Conservation (phyloP, 2,329 filamentous ascomycete genomes). For the Alternaria hordeiaustralica region DNA sequence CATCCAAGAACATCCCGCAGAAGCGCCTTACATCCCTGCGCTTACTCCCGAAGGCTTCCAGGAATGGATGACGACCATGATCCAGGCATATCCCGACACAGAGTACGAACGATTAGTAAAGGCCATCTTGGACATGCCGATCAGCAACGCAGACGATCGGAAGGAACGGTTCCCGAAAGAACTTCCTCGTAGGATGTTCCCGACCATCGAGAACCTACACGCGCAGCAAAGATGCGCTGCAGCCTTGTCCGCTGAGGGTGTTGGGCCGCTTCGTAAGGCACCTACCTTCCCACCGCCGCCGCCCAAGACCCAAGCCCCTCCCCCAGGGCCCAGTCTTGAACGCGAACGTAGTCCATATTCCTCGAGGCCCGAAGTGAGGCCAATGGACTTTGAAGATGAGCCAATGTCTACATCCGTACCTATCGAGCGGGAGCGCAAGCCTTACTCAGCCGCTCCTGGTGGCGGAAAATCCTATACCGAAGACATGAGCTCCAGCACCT, state of each 20-base stretch:
- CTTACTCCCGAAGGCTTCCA: slow-evolving; percentile 57
- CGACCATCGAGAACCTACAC: slow-evolving; percentile 62
- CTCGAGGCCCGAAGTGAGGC: slow-evolving; percentile 29
- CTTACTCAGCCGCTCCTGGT: slow-evolving; percentile 66
- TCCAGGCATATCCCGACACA: slow-evolving; percentile 76
- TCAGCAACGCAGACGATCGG: slow-evolving; percentile 68
- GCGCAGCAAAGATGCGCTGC: slow-evolving; percentile 67
- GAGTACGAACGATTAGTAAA: slow-evolving; percentile 74
- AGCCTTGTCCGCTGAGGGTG: slow-evolving; percentile 61
- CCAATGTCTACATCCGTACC: slow-evolving; percentile 53
- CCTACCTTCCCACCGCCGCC: slow-evolving; percentile 46
- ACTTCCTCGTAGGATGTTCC: slow-evolving; percentile 75
- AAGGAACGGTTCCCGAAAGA: slow-evolving; percentile 80
- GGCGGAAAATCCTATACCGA: slow-evolving; percentile 63
- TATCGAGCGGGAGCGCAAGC: slow-evolving; percentile 70
- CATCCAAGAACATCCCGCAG: slow-evolving; percentile 52
- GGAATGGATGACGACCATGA: slow-evolving; percentile 73
- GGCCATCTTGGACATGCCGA: slow-evolving; percentile 73
- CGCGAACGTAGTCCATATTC: slow-evolving; percentile 46
- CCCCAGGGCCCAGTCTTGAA: slow-evolving; percentile 33
- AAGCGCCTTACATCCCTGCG: slow-evolving; percentile 53
- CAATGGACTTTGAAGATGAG: slow-evolving; percentile 45
- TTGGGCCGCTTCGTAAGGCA: slow-evolving; percentile 43
- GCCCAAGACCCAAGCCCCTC: slow-evolving; percentile 29
- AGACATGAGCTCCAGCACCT: slow-evolving; percentile 28